A percentile compares a stretch with the other conserved stretches of the same genome.
Conservation (phyloP, 345 rosid genomes). For the Eucalyptus leucophloia region DNA sequence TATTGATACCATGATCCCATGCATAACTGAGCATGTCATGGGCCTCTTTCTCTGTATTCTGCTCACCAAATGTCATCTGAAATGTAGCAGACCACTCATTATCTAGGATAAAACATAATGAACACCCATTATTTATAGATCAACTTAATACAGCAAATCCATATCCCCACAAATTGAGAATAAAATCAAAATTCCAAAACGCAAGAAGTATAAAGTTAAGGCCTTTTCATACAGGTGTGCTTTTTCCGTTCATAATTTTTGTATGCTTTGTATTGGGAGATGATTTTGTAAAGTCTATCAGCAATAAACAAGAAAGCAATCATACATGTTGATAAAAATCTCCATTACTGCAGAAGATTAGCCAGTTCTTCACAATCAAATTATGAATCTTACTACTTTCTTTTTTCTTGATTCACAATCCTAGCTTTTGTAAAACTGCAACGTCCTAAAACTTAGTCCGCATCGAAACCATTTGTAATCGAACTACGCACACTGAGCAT, state of each 20-base stretch:
- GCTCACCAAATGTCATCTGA: constrained; percentile 92
- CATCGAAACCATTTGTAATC: neutral
- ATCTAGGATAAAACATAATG: neutral
- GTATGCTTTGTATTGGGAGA: neutral
- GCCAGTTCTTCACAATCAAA: neutral
- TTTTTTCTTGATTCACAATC: neutral
- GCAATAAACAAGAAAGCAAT: neutral
- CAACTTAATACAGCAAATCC: neutral
- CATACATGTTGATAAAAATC: neutral
- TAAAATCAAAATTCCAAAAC: neutral
- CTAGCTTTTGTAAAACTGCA: neutral
- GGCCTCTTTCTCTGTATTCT: constrained; percentile 81
- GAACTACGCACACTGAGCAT: neutral
- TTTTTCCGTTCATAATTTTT: neutral
- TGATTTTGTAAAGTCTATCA: neutral
- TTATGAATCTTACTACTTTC: neutral
- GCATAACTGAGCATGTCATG: constrained; percentile 74
- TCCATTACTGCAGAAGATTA: neutral
- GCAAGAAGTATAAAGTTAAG: neutral
- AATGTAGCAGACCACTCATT: neutral
- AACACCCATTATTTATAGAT: neutral
- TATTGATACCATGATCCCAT: constrained; percentile 58
- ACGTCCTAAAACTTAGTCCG: neutral
- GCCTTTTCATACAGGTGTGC: neutral
- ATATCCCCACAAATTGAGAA: neutral